Evolutionary conservation across 129 eudicot species (phyloP), one percentile per base, ranked within the genome.

Genomic region (Chrysanthemum lavandulifolium): DNA sequence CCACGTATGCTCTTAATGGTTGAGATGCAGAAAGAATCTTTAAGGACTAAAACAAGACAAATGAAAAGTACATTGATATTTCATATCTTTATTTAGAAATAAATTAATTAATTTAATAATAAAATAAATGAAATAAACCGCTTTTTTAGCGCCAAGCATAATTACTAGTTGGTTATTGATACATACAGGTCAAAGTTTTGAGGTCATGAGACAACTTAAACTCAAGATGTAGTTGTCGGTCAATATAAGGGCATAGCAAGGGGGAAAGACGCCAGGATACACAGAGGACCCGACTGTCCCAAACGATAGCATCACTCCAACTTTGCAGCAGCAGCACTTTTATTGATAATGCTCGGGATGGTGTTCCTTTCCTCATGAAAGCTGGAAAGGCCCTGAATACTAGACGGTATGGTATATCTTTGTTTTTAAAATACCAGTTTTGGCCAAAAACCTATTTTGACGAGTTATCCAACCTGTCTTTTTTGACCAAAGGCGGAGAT

Each of bases 361-460:
- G 98, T 10, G 96, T 92, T 69, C 98, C 96, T 29, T 92, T 92
- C 73, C 86, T 92, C 48, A 92, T 92, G 98, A 92, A 89, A 86
- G 98, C 96, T 4, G 98, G 98, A 52, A 92, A 92, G 79, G 98
- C 98, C 67, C 98, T 92, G 67, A 79, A 89, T 74, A 89, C 91
- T 10, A 89, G 70, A 72, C 79, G 95, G 98, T 89, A 73, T 15
- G 95, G 96, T 89, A 73, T 15, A 12, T 49, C 12, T 63, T 43
- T 47, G 6, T 18, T 53, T 72, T 21, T 27, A 21, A 21, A 10
- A 27, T 66, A 33, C 14, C 29, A 0, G 16, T 19, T 59, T 70
- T 71, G 66, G 51, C 18, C 16, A 36, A 12, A 11, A 64, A 40
- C 59, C 13, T 54, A 13, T 40, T 57, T 29, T 59, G 33, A 45